Evolutionary conservation across 2,329 filamentous ascomycete species (phyloP).

Genomic region (Nakataea oryzae): DNA sequence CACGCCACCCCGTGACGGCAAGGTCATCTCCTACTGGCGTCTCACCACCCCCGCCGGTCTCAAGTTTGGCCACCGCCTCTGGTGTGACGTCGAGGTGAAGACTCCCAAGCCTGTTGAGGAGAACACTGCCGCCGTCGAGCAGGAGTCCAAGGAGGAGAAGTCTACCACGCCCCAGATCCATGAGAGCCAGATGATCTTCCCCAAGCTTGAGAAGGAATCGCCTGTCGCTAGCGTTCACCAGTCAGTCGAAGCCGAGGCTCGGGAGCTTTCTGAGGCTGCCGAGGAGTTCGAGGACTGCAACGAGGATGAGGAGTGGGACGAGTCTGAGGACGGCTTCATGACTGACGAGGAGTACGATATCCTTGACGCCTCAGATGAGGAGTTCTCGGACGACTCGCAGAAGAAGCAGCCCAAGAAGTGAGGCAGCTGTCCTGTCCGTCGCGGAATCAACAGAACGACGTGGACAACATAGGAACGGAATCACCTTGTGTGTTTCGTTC

Average conservation of each 20-base stretch:
- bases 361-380: constrained; percentile 87
- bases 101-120: constrained; percentile 12
- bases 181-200: constrained; percentile 83
- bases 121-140: constrained; percentile 14
- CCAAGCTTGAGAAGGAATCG: constrained; percentile 90
- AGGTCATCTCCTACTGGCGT: constrained; percentile 92
- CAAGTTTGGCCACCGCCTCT: constrained; percentile 86
- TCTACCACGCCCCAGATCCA: constrained; percentile 10
- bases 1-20: constrained; percentile 65
- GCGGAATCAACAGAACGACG: constrained; percentile 1
- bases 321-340: constrained; percentile 67
- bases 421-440: constrained; percentile 1
- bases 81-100: constrained; percentile 80
- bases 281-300: constrained; percentile 43
- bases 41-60: constrained; percentile 70
- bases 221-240: constrained; percentile 66
- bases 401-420: constrained; percentile 18
- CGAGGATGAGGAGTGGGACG: constrained; percentile 51
- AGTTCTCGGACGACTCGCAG: constrained; percentile 52
- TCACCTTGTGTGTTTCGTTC: too few relatives aligned
- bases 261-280: constrained; percentile 27
- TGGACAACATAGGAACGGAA: too few relatives aligned
- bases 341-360: constrained; percentile 99
- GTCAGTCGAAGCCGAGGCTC: constrained; percentile 9
- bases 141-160: constrained; percentile 24